Evolutionary conservation across 495 filamentous ascomycete species (phyloP).

Genomic region (Pseudevernia furfuracea): DNA sequence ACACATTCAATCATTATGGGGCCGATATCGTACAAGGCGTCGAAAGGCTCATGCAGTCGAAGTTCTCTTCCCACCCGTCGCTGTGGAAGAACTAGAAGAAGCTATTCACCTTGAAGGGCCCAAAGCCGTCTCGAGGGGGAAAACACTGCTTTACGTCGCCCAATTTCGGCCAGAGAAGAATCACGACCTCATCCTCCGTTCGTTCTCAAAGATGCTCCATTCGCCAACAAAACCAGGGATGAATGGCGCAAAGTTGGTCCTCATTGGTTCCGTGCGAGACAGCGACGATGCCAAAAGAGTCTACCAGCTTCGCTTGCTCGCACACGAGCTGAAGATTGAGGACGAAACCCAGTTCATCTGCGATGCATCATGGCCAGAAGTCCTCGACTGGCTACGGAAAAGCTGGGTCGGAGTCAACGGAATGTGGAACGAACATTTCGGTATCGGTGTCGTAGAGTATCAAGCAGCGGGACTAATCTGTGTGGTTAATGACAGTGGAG

Average conservation of each 20-base stretch:
- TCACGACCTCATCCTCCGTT: constrained; percentile 71
- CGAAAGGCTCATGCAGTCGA: constrained; percentile 36
- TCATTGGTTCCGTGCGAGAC: constrained; percentile 84
- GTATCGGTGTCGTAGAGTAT: constrained; percentile 97
- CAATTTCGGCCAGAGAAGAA: constrained; percentile 98
- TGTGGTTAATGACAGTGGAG: constrained; percentile 87
- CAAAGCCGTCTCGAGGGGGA: constrained; percentile 59
- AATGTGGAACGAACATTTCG: constrained; percentile 99
- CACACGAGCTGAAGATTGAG: constrained; percentile 78
- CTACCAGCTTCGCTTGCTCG: constrained; percentile 81
- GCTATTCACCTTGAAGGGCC: constrained; percentile 58
- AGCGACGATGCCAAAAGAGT: constrained; percentile 75
- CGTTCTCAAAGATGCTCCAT: constrained; percentile 66
- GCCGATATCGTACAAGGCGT: constrained; percentile 38
- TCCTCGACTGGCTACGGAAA: constrained; percentile 65
- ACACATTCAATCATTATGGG: constrained; percentile 80
- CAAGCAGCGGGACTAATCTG: constrained; percentile 87
- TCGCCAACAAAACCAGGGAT: constrained; percentile 11
- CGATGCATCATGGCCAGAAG: constrained; percentile 79
- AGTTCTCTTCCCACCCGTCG: constrained; percentile 86
- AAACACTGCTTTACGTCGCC: constrained; percentile 79
- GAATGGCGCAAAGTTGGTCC: constrained; percentile 56
- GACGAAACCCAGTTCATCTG: constrained; percentile 78
- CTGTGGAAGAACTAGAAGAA: constrained; percentile 70
- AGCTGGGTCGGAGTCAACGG: constrained; percentile 83